Conservation (phyloP, 371 early-diverging fungal genomes). For the Mucor sp. region DNA sequence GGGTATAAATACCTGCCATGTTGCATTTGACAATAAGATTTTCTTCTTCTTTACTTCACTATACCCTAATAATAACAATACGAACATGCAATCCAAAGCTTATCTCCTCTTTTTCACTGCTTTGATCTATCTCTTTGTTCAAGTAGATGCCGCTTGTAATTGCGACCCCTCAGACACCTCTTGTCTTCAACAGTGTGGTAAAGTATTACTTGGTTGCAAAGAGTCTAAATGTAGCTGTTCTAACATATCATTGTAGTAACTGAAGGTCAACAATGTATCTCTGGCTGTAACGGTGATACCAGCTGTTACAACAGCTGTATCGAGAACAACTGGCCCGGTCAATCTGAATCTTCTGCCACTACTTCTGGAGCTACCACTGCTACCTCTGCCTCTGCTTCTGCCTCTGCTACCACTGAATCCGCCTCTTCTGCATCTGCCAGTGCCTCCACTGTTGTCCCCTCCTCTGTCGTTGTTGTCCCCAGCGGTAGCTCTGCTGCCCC, state of each 20-base stretch:
- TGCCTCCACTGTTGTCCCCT: neutral
- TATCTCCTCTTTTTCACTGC: slow-evolving; percentile 2
- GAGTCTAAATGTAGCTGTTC: neutral
- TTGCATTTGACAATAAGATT: neutral
- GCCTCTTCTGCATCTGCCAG: neutral
- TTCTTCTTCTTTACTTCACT: neutral
- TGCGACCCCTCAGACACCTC: slow-evolving; percentile 13
- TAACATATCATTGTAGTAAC: slow-evolving; percentile 9
- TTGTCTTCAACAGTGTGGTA: slow-evolving; percentile 28
- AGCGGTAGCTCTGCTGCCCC: neutral
- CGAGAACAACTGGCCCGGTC: slow-evolving; percentile 21
- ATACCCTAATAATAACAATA: neutral
- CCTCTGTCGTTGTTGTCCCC: neutral
- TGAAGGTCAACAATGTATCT: slow-evolving; percentile 17
- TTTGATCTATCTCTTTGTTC: slow-evolving; percentile 6
- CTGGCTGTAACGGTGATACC: slow-evolving; percentile 10
- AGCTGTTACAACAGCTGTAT: slow-evolving; percentile 23
- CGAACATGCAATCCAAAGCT: slow-evolving; percentile 10
- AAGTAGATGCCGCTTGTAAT: slow-evolving; percentile 19
- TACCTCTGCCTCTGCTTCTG: slow-evolving; percentile 1
- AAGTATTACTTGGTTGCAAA: neutral
- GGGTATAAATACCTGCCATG: neutral
- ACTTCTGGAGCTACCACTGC: neutral
- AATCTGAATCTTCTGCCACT: neutral
- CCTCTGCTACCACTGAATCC: neutral